phyloP scores from a whole-genome alignment of 2,329 filamentous ascomycete genomes.

The Fusarium coffeatum region DNA sequence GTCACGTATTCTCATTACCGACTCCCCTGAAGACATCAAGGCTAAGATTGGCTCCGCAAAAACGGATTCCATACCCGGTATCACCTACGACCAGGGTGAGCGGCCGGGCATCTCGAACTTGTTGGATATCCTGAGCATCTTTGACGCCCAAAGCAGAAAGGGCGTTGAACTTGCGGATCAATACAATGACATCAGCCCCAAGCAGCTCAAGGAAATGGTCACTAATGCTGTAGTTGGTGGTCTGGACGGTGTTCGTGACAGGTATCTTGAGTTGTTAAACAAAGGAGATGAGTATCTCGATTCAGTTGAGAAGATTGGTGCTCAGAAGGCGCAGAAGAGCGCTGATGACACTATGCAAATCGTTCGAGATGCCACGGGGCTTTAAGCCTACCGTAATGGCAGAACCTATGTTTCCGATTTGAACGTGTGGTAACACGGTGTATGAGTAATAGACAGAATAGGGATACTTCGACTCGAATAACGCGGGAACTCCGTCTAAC shows the following conservation, averaged over 20 bases:
- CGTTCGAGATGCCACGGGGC: conserved; percentile 64
- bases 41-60: conserved; percentile 78
- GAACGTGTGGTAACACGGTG: conserved; percentile 6
- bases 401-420: background rate
- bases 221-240: conserved; percentile 66
- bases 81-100: conserved; percentile 76
- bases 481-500: background rate
- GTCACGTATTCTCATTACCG: conserved; percentile 86
- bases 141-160: conserved; percentile 61
- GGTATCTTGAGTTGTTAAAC: conserved; percentile 65
- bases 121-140: conserved; percentile 80
- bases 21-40: conserved; percentile 71
- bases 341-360: conserved; percentile 69
- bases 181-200: conserved; percentile 54
- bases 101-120: conserved; percentile 91
- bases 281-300: conserved; percentile 65
- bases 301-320: conserved; percentile 68
- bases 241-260: conserved; percentile 65
- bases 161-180: conserved; percentile 55
- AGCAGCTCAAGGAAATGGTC: conserved; percentile 63
- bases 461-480: background rate
- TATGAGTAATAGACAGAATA: conserved; percentile 4
- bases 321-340: conserved; percentile 68
- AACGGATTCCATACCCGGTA: conserved; percentile 75
- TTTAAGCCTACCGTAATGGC: conserved; percentile 46